Evolutionary conservation across 495 filamentous ascomycete genomes (phyloP), one percentile per base, ranked within the genome.

Genomic region (Hypoxylon cercidicola): DNA sequence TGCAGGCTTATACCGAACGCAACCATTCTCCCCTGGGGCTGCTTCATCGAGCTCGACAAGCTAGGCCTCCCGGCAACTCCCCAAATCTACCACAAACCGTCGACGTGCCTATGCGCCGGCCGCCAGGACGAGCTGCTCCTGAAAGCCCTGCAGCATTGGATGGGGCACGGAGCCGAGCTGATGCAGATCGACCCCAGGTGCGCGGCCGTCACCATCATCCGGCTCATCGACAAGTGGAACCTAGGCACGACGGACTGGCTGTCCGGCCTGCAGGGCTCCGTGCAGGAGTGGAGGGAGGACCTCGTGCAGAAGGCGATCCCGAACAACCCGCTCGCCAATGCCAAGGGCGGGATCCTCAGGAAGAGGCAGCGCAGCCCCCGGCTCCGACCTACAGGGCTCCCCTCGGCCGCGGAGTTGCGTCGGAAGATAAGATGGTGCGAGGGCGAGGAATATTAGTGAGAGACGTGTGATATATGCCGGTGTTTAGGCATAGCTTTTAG

Each of bases 151-250:
- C 0, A 50, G 7, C 0, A 23, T 23, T 62, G 60, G 60, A 23
- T n/a, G n/a, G 15, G 8, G 4, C 1, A 21, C 3, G 39, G 10
- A 16, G 44, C 45, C 16, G n/a, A 44, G 13, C 8, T 56, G 0
- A 5, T 56, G 8, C 16, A 51, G 12, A 25, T 56, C 35, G 35
- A 63, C 13, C 43, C 44, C 1, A 37, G 23, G 19, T 39, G 12
- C 28, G 46, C 35, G 10, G 18, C 52, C 4, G 11, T 5, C 12
- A 8, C 50, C 6, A 39, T 56, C 18, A 6, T 62, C 11, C n/a
- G 11, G n/a, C 44, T 50, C 4, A 44, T 62, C 16, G 41, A 49
- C 32, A 43, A 9, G 16, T 62, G 60, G 60, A 9, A 37, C 11
- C 37, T 62, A 10, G 34, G 19, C n/a, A 45, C 23, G 5, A 1